Base-by-base conservation (phyloP, 257 asterid genomes). In the Striga asiatica region DNA sequence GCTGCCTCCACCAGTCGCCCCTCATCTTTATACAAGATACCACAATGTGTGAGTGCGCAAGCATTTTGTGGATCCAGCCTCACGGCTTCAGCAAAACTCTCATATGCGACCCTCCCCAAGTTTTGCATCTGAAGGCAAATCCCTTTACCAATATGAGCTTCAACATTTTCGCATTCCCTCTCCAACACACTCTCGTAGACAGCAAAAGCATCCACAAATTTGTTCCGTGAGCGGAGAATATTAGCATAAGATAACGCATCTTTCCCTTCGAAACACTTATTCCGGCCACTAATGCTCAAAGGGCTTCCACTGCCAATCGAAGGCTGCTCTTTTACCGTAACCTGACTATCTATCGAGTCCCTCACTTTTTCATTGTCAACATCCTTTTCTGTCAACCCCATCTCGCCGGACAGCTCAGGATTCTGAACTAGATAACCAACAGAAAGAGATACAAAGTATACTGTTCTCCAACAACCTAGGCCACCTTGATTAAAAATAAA, bases 91-190 rank as follows among this genome's bases (percentile, higher is more conserved):
- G 93, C 67, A 57, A 92, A 92, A 71, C 93, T 82, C 61, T 88
- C 91, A 67, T 82, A 76, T 8, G 99, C 97, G 61, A 75, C 82
- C 72, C 73, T 81, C 39, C 86, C 78, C 80, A 74, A 72, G 72
- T 83, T 85, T 80, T 88, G 99, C 86, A 83, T 81, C 80, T 88
- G 99, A 66, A 88, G 69, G 72, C 95, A 92, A 70, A 88, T 77
- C 67, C 99, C 99, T 81, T n/a, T 92, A 37, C 97, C 99, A 32
- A 92, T 88, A 67, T 74, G 76, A 68, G 95, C 96, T 72, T 88
- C 99, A 49, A 81, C 85, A 72, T 69, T 75, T 68, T 71, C 79
- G 53, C 54, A 41, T 32, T 92, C 91, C 68, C 79, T 92, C 76
- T 83, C 85, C 76, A 85, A 45, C 54, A 88, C 71, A 43, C 77